phyloP scores from a whole-genome alignment of 345 rosid species.

The Triadica sebifera region DNA sequence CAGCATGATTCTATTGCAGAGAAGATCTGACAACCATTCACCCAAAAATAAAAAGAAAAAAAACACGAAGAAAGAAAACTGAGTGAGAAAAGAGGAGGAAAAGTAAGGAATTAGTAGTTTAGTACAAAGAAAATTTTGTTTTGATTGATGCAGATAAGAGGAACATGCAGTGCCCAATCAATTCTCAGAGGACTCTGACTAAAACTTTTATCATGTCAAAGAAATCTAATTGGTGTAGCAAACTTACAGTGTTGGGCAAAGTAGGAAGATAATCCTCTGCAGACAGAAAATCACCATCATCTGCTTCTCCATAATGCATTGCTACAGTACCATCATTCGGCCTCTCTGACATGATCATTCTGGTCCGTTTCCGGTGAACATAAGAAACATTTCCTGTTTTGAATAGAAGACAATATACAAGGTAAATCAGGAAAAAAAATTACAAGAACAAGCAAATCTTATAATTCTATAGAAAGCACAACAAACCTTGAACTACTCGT shows the following conservation, averaged over 20 bases:
- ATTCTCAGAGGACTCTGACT: background rate
- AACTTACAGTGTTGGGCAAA: slow-evolving; percentile 82
- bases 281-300: slow-evolving; percentile 60
- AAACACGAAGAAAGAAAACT: background rate
- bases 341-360: slow-evolving; percentile 76
- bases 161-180: background rate
- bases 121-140: background rate
- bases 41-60: background rate
- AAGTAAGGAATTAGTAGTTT: background rate
- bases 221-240: background rate
- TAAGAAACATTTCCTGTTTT: slow-evolving; percentile 47
- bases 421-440: slow-evolving; percentile 10
- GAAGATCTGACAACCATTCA: background rate
- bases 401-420: slow-evolving; percentile 20
- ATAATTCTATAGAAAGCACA: slow-evolving; percentile 16
- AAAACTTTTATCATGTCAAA: background rate
- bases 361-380: slow-evolving; percentile 46
- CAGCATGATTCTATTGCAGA: background rate
- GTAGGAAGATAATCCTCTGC: slow-evolving; percentile 72
- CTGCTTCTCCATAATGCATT: slow-evolving; percentile 75
- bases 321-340: slow-evolving; percentile 80
- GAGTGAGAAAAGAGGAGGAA: background rate
- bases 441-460: slow-evolving; percentile 12
- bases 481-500: slow-evolving; percentile 68
- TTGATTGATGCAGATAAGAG: slow-evolving; percentile 4